Conservation (phyloP, 148 eudicot genomes). For the Camellia japonica region DNA sequence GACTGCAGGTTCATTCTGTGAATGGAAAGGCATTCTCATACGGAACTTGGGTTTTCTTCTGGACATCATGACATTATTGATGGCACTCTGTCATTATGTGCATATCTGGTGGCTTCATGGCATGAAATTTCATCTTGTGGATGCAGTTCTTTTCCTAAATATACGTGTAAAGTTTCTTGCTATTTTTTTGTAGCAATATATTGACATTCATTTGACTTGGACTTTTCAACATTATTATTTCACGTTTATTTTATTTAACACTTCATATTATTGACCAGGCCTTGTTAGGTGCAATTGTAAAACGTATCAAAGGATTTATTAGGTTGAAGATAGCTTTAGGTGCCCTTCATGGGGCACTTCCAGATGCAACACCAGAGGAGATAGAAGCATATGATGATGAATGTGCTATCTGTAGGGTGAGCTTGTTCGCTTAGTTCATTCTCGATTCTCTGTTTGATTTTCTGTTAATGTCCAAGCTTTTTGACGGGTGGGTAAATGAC, state of each 20-base stretch:
- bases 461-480: conserved; percentile 1
- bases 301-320: too few species aligned
- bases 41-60: conserved; percentile 86
- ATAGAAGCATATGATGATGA: too few species aligned
- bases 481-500: conserved; percentile 22
- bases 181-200: neutral
- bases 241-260: neutral
- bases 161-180: conserved; percentile 57
- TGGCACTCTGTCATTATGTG: too few species aligned
- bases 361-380: too few species aligned
- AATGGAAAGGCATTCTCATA: conserved; percentile 84
- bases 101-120: too few species aligned
- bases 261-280: neutral
- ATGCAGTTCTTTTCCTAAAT: too few species aligned
- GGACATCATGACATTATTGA: conserved; percentile 59
- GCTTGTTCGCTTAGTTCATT: neutral
- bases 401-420: too few species aligned
- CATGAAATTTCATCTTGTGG: too few species aligned
- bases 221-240: neutral
- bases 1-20: conserved; percentile 50
- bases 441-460: conserved; percentile 9
- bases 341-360: too few species aligned
- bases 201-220: neutral
- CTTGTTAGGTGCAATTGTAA: too few species aligned
- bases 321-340: too few species aligned